These are phyloP conservation scores for Ajuga chamaepitys DNA, from an alignment of 257 asterid genomes.

Conservation along the genomic window DNA sequence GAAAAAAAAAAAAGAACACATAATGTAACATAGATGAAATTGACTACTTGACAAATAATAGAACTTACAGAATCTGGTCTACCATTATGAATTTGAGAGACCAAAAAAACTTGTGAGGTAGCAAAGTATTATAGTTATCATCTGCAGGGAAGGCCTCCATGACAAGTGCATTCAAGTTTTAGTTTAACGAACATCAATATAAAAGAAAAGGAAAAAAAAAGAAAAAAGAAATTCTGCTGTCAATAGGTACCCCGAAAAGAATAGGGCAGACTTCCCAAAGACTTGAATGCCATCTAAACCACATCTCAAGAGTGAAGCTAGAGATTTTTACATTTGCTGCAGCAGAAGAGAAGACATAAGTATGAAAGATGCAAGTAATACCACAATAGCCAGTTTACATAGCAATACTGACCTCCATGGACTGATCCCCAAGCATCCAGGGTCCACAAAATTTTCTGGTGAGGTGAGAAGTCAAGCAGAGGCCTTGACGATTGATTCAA, in stretches of 20 bases:
- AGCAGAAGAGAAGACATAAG: constrained; percentile 16
- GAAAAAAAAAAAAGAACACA: neutral
- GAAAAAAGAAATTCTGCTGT: too few relatives aligned
- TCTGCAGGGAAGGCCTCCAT: constrained; percentile 33
- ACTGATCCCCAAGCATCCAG: constrained; percentile 60
- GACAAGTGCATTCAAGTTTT: constrained; percentile 2
- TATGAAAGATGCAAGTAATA: constrained; percentile 3
- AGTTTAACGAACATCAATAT: neutral
- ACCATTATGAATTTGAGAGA: constrained; percentile 49
- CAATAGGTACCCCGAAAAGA: constrained; percentile 35
- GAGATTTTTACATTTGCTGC: constrained; percentile 48
- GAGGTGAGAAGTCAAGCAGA: constrained; percentile 68
- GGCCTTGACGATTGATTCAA: constrained; percentile 63
- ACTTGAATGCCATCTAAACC: constrained; percentile 83
- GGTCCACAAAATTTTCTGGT: constrained; percentile 75
- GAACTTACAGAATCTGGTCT: constrained; percentile 54
- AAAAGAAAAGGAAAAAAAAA: too few relatives aligned
- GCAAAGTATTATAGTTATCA: constrained; percentile 24
- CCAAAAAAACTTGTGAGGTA: constrained; percentile 62
- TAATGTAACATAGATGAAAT: constrained; percentile 5
- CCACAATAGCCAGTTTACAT: constrained; percentile 8
- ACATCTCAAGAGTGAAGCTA: constrained; percentile 65
- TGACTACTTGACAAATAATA: neutral
- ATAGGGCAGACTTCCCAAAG: constrained; percentile 62
- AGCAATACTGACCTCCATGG: constrained; percentile 35